Evolutionary conservation across 768 basidiomycete species (phyloP).

Genomic region (Strobilomyces dryophilus): DNA sequence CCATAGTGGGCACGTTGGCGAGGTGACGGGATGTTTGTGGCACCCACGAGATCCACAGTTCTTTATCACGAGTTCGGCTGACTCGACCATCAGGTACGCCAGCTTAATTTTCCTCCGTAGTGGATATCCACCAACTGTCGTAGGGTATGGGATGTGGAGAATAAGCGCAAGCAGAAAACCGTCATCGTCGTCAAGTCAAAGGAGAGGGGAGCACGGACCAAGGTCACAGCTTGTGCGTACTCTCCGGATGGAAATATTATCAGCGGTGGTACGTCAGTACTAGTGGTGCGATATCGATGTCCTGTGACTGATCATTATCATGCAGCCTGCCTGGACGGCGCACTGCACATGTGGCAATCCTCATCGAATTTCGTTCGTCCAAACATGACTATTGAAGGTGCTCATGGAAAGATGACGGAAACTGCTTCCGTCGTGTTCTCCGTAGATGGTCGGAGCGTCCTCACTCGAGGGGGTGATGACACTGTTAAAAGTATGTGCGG

Average conservation of each 20-base stretch:
- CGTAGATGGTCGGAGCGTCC: slow-evolving; percentile 77
- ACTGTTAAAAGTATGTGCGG: slow-evolving; percentile 87
- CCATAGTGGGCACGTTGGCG: slow-evolving; percentile 87
- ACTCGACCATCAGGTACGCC: slow-evolving; percentile 86
- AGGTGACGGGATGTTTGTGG: slow-evolving; percentile 87
- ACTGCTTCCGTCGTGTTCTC: slow-evolving; percentile 87
- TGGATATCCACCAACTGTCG: slow-evolving; percentile 4
- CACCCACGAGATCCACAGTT: slow-evolving; percentile 80
- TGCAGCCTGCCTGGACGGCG: slow-evolving; percentile 85
- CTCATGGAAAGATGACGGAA: slow-evolving; percentile 82
- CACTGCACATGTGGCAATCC: slow-evolving; percentile 90
- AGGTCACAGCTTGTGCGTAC: slow-evolving; percentile 83
- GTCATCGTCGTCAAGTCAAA: slow-evolving; percentile 97
- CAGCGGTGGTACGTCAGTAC: slow-evolving; percentile 65
- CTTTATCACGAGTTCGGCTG: slow-evolving; percentile 93
- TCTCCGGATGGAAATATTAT: slow-evolving; percentile 88
- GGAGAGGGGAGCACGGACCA: slow-evolving; percentile 90
- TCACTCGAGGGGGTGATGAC: slow-evolving; percentile 91
- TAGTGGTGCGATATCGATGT: not conserved
- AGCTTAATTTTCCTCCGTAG: not conserved
- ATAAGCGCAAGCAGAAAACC: slow-evolving; percentile 89
- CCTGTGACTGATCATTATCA: not conserved
- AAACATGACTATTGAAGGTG: slow-evolving; percentile 78
- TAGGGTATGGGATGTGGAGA: slow-evolving; percentile 93
- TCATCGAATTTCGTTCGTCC: slow-evolving; percentile 92